phyloP scores from a whole-genome alignment of 352 stramenopile genomes.

The Phytophthora boehmeriae region DNA sequence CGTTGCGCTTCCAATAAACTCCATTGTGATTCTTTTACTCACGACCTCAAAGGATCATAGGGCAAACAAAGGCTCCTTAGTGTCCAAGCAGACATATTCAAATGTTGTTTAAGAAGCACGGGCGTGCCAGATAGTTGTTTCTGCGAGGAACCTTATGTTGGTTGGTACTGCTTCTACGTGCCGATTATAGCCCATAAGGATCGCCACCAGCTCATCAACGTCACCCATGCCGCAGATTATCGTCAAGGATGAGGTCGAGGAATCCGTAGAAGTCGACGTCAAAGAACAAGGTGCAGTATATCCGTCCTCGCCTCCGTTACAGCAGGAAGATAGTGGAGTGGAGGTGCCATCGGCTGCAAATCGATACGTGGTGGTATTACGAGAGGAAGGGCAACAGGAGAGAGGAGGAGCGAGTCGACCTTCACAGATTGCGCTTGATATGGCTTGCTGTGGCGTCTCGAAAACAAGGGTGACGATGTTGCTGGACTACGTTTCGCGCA shows the following conservation, averaged over 20 bases:
- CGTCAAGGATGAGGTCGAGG: too few species aligned
- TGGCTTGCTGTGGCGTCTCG: constrained; percentile 25
- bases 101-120: too few species aligned
- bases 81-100: too few species aligned
- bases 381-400: not conserved
- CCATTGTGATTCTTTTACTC: not conserved
- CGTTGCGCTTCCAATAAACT: constrained; percentile 1
- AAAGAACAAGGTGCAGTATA: not conserved
- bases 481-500: constrained; percentile 28
- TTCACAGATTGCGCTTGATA: constrained; percentile 16
- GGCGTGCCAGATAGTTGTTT: too few species aligned
- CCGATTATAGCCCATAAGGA: not conserved
- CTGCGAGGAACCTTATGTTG: too few species aligned
- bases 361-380: constrained; percentile 16
- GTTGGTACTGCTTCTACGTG: too few species aligned
- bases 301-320: not conserved
- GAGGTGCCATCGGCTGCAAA: constrained; percentile 14
- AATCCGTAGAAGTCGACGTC: not conserved
- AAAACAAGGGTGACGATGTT: constrained; percentile 23
- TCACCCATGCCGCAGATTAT: too few species aligned
- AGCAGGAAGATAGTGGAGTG: constrained; percentile 1
- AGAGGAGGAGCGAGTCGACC: constrained; percentile 1
- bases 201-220: not conserved
- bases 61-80: too few species aligned
- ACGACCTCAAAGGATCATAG: too few species aligned